Percentiles rank a stretch among this genome's conserved stretches.
These are phyloP conservation scores for Amanita pallidorosea DNA, from an alignment of 768 basidiomycete species.

Conservation along the genomic window DNA sequence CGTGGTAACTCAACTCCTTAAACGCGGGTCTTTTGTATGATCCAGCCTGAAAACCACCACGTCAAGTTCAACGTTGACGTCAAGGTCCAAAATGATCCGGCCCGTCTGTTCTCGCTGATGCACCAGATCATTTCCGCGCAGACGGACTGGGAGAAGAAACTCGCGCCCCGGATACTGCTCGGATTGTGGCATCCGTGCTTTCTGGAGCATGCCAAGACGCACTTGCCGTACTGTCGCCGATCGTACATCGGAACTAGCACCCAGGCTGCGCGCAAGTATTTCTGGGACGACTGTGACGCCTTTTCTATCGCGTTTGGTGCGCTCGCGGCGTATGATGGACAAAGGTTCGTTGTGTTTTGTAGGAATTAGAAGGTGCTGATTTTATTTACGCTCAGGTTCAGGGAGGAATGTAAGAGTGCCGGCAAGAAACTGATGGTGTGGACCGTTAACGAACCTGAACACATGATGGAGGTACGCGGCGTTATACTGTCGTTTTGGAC, in stretches of 20 bases:
- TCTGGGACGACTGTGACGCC: constrained; percentile 79
- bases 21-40: neutral
- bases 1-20: too few species aligned
- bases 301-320: constrained; percentile 78
- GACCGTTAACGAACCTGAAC: constrained; percentile 87
- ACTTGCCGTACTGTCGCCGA: constrained; percentile 74
- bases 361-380: too few species aligned
- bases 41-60: constrained; percentile 65
- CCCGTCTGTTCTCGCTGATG: constrained; percentile 75
- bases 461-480: constrained; percentile 74
- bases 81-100: constrained; percentile 88
- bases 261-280: constrained; percentile 68
- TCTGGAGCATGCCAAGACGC: constrained; percentile 59
- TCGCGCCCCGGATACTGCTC: constrained; percentile 73
- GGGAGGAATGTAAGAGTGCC: constrained; percentile 62
- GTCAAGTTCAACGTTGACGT: constrained; percentile 85
- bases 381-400: constrained; percentile 48
- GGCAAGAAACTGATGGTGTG: constrained; percentile 88
- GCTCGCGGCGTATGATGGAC: constrained; percentile 65
- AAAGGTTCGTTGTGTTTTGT: too few species aligned
- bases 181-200: constrained; percentile 92
- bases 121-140: constrained; percentile 53
- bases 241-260: constrained; percentile 78
- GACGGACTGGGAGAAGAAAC: constrained; percentile 57
- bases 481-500: constrained; percentile 1